These are phyloP conservation scores for Fistulinella cinereoalba DNA, from an alignment of 1,284 basidiomycete genomes.

Conservation along the genomic window DNA sequence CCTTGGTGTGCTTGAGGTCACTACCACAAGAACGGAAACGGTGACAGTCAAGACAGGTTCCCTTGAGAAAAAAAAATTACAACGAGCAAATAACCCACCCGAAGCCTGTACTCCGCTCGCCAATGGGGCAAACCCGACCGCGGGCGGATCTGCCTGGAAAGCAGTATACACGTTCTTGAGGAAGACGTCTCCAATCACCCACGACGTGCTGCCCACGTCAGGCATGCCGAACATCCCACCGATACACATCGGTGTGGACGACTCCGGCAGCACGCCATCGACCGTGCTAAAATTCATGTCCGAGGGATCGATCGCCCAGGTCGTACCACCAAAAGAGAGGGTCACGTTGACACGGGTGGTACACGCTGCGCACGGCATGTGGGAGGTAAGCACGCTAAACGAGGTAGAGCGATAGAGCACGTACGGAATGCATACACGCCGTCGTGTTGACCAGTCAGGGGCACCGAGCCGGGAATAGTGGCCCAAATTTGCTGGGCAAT, in stretches of 20 bases:
- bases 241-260: slow-evolving; percentile 40
- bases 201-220: slow-evolving; percentile 28
- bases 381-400: background rate
- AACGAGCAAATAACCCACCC: too few relatives aligned
- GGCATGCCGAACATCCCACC: slow-evolving; percentile 59
- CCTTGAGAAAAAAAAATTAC: too few relatives aligned
- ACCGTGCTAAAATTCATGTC: slow-evolving; percentile 78
- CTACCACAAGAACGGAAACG: too few relatives aligned
- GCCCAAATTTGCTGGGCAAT: slow-evolving; percentile 55
- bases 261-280: slow-evolving; percentile 9
- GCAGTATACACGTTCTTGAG: slow-evolving; percentile 55
- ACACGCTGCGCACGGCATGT: slow-evolving; percentile 46
- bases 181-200: slow-evolving; percentile 68
- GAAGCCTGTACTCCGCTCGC: too few relatives aligned
- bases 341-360: slow-evolving; percentile 44
- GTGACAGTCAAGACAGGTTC: too few relatives aligned
- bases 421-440: slow-evolving; percentile 67
- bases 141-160: slow-evolving; percentile 41
- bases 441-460: slow-evolving; percentile 35
- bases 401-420: slow-evolving; percentile 18
- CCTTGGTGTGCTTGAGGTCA: too few relatives aligned
- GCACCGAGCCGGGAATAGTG: slow-evolving; percentile 46
- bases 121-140: slow-evolving; percentile 47
- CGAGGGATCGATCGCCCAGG: slow-evolving; percentile 61
- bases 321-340: slow-evolving; percentile 70